Base-by-base conservation (phyloP, 768 basidiomycete species). In the Lentinula guzmanii region DNA sequence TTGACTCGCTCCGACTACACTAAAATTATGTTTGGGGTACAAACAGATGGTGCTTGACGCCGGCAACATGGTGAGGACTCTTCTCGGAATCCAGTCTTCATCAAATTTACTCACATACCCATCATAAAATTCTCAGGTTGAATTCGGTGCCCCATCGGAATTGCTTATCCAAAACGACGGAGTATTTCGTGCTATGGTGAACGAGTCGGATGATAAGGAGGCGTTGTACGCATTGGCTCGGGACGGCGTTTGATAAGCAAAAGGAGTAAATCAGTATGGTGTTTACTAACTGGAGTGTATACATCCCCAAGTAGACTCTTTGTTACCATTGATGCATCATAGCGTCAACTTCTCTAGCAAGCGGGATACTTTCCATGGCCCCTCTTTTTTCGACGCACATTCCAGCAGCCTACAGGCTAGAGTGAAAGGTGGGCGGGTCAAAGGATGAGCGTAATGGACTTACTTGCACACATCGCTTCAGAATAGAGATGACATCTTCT, bases 301-400 rank as follows among this genome's bases (percentile, higher is more conserved):
- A 28, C 28, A 28, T 28, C 28, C 28, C 28, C 1, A 13, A 39
- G 42, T 5, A 5, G 42, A 43, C 16, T 43, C 16, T 16, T 16
- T 13, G 3, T 43, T 43, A 43, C 42, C 13, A 43, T 3, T 15
- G 5, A 16, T 16, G 42, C 6, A 16, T 43, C 9, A 39, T 58
- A 42, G 51, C 50, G 11, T 75, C 74, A 2, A 85, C 79, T 60
- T 80, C 77, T 2, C 59, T 66, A 50, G 69, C 66, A 13, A 62
- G 68, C 4, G 85, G 85, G 63, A 85, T 78, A 64, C 83, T 85
- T 60, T 85, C 83, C 65, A 85, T 80, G 2, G 85, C 83, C 0
- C 85, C 84, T 5, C 70, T 69, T 60, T 74, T 79, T 69, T 86
- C 84, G 11, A 84, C 83, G 61, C 83, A 87, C 72, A 86, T 82